These are phyloP conservation scores for Cynanchum wilfordii DNA, from an alignment of 257 asterid genomes.

Conservation along the genomic window DNA sequence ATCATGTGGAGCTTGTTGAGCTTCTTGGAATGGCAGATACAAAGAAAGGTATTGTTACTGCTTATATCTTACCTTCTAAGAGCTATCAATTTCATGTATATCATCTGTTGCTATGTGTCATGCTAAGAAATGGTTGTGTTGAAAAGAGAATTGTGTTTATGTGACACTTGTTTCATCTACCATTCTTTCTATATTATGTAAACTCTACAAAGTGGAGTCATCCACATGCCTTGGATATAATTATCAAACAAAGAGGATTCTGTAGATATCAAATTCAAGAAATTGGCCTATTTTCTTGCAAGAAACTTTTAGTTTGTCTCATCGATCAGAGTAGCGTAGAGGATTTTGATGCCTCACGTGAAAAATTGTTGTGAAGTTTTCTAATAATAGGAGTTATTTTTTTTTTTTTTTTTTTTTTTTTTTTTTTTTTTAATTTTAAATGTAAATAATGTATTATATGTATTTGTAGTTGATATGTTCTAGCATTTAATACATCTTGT, in stretches of 20 bases:
- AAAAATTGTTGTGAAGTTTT: no score
- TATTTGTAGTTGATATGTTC: no score
- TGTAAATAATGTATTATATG: neutral
- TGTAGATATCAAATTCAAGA: neutral
- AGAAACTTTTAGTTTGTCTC: neutral
- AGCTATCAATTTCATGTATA: neutral
- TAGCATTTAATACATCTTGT: no score
- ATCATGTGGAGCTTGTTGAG: slow-evolving; percentile 92
- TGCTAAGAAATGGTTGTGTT: neutral
- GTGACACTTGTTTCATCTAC: neutral
- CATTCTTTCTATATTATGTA: neutral
- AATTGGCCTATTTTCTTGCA: neutral
- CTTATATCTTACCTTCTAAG: neutral
- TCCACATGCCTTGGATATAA: neutral
- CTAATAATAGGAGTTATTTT: no score
- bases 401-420: no score
- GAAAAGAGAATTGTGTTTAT: neutral
- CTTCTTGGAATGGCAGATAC: slow-evolving; percentile 88
- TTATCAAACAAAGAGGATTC: neutral
- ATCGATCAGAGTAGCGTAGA: no score
- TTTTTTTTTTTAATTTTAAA: no score
- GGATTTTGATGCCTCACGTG: no score
- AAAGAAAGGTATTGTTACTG: slow-evolving; percentile 46
- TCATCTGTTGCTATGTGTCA: neutral
- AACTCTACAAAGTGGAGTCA: neutral